phyloP scores from a whole-genome alignment of 202 grass and related monocot genomes.

The Eragrostis tef region DNA sequence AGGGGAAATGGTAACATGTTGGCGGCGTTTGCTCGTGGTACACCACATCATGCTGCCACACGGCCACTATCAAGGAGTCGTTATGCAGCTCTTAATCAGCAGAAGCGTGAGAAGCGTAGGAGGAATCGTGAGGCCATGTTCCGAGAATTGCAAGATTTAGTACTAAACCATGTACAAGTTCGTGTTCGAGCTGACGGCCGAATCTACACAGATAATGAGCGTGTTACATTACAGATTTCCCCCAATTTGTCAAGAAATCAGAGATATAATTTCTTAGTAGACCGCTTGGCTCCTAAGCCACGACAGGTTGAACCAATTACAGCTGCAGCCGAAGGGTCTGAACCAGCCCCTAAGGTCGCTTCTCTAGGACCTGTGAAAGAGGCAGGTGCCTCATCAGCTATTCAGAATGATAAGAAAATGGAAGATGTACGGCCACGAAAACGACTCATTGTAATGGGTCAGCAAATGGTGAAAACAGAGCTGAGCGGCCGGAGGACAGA shows the following conservation, averaged over 20 bases:
- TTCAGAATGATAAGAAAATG: background rate
- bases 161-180: background rate
- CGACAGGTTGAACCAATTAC: background rate
- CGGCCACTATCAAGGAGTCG: background rate
- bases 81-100: background rate
- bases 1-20: background rate
- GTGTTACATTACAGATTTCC: background rate
- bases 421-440: background rate
- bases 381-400: background rate
- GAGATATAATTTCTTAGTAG: background rate
- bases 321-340: too few species aligned
- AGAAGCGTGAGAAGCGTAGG: background rate
- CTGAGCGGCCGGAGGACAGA: background rate
- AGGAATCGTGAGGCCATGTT: background rate
- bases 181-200: background rate
- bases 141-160: background rate
- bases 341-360: background rate
- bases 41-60: background rate
- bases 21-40: too few species aligned
- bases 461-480: background rate
- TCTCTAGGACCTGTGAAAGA: background rate
- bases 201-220: background rate
- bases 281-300: background rate
- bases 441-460: background rate
- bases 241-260: background rate